Evolutionary conservation across 257 asterid genomes (phyloP).

Genomic region (Hygrophila difformis): DNA sequence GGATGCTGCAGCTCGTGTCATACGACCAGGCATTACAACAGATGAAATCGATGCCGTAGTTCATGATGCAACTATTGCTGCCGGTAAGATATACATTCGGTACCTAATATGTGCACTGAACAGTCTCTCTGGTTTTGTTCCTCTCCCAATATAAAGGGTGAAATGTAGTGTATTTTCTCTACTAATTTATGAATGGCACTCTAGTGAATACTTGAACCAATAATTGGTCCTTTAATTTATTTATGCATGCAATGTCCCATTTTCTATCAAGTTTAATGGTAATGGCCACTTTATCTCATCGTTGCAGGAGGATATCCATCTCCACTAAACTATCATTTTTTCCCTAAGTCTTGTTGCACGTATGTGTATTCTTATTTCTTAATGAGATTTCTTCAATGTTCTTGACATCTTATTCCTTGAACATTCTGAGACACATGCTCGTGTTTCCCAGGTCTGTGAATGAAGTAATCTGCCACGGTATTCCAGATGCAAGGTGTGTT

Average conservation of each 20-base stretch:
- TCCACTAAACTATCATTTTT: slow-evolving; percentile 81
- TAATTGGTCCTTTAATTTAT: neutral
- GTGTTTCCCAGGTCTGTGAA: slow-evolving; percentile 75
- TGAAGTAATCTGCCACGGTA: slow-evolving; percentile 98
- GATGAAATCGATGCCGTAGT: slow-evolving; percentile 97
- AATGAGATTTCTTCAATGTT: slow-evolving; percentile 15
- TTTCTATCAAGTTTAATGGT: neutral
- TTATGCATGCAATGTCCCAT: neutral
- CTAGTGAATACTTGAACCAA: neutral
- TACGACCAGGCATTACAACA: slow-evolving; percentile 90
- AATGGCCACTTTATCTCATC: neutral
- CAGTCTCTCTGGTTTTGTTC: too few species aligned
- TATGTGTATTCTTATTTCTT: slow-evolving; percentile 32
- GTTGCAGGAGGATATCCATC: slow-evolving; percentile 97
- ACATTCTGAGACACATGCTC: slow-evolving; percentile 12
- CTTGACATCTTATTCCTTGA: slow-evolving; percentile 8
- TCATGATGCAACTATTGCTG: slow-evolving; percentile 85
- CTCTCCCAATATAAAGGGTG: too few species aligned
- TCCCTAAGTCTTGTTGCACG: slow-evolving; percentile 99
- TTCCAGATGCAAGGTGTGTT: slow-evolving; percentile 94
- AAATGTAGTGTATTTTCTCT: too few species aligned
- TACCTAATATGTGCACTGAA: too few species aligned
- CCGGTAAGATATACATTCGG: slow-evolving; percentile 42
- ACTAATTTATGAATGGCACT: too few species aligned
- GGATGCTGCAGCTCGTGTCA: slow-evolving; percentile 93